These are phyloP conservation scores for Arthonia radiata DNA, from an alignment of 495 filamentous ascomycete species.

Conservation along the genomic window DNA sequence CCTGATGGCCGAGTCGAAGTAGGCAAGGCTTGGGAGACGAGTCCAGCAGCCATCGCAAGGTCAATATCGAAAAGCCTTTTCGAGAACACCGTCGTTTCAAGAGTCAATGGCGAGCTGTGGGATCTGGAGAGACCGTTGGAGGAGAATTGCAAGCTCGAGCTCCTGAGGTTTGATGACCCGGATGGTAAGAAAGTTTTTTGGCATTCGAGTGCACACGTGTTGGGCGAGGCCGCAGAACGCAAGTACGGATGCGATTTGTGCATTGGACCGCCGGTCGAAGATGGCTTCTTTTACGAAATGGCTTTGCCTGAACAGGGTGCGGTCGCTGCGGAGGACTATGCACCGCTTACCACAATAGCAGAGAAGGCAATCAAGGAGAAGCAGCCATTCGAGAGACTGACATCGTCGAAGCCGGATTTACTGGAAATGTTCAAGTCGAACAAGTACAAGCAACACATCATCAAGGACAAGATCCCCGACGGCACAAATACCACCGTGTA, in stretches of 20 bases:
- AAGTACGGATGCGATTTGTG: constrained; percentile 77
- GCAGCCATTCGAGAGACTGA: constrained; percentile 77
- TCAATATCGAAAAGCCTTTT: constrained; percentile 42
- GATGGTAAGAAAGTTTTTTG: constrained; percentile 66
- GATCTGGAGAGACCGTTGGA: constrained; percentile 80
- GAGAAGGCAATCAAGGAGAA: constrained; percentile 77
- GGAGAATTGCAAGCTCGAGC: constrained; percentile 46
- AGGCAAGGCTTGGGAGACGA: constrained; percentile 49
- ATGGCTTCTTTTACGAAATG: constrained; percentile 99
- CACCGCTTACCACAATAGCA: constrained; percentile 51
- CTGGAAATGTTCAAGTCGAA: constrained; percentile 93
- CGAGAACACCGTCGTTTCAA: constrained; percentile 58
- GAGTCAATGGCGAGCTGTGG: constrained; percentile 67
- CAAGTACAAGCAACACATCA: constrained; percentile 89
- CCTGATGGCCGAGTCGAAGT: constrained; percentile 32
- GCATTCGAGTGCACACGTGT: constrained; percentile 79
- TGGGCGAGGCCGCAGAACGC: constrained; percentile 81
- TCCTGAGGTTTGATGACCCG: constrained; percentile 63
- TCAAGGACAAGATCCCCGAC: constrained; percentile 71
- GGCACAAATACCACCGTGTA: constrained; percentile 86
- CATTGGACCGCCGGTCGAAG: constrained; percentile 73
- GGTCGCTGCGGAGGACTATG: constrained; percentile 52
- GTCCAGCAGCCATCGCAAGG: constrained; percentile 38
- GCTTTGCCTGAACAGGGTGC: constrained; percentile 45
- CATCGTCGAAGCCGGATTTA: constrained; percentile 68